Evolutionary conservation across 2,329 filamentous ascomycete genomes (phyloP), one percentile per base, ranked within the genome.

Genomic region (Acrocalymma vagum): DNA sequence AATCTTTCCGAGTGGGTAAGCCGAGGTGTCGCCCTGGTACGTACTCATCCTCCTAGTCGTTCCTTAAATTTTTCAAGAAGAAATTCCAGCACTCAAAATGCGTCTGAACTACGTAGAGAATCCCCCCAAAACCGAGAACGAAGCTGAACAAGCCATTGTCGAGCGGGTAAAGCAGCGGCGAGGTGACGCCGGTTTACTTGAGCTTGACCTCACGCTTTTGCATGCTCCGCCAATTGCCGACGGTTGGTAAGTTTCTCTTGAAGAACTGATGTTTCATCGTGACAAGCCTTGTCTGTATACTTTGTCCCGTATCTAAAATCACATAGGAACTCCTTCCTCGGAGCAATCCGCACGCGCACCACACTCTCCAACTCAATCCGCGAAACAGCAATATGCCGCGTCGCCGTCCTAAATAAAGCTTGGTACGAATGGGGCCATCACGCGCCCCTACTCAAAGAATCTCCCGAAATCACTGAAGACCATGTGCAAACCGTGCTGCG

Each of bases 361-460:
- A 75, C 72, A 9, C 68, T 83, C 3, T 60, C 76, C 3, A 65
- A 71, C 3, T 66, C 68, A 54, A 62, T 90, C 37, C 84, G 88
- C 53, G 90, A 95, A 74, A 76, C 92, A 13, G 86, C 88, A 52
- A 92, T 95, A 56, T 90, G 84, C 60, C 81, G 90, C 32, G 87
- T 95, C 10, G 90, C 90, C 9, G 84, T 87, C 11, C 80, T 90
- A 58, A 95, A 95, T 70, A 71, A 79, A 13, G 90, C 90, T 2
- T 90, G 87, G 84, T 95, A 91, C 69, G 90, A 95, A 69, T 95
- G 88, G 90, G 80, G 74, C 23, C 82, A 89, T 38, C 90, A 95
- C 64, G 85, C 84, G 11, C 89, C 89, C 1, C 62, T 76, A 23
- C 3, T 14, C n/a, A 16, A 79, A n/a, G 71, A 75, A n/a, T 70